A percentile compares a stretch with the other conserved stretches of the same genome.
phyloP scores from a whole-genome alignment of 495 filamentous ascomycete species.

The Lasiosphaeria hispida region DNA sequence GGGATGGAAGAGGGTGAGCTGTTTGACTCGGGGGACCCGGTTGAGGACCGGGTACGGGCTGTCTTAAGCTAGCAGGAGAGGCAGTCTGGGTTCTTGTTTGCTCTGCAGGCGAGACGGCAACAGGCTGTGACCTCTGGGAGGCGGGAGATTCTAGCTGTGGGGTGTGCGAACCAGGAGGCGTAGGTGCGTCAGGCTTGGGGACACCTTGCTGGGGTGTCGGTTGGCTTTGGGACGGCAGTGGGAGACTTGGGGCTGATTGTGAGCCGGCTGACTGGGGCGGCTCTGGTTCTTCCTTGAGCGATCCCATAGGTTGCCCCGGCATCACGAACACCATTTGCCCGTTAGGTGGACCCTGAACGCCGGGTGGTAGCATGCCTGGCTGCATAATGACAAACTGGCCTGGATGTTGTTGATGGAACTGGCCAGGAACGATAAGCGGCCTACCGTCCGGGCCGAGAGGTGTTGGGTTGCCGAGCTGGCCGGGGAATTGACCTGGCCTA shows the following conservation, averaged over 20 bases:
- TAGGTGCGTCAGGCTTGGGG: constrained; percentile 6
- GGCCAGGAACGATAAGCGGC: constrained; percentile 18
- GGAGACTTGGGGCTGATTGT: not conserved
- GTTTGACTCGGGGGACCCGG: constrained; percentile 2
- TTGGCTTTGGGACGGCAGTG: constrained; percentile 12
- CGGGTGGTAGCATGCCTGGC: not conserved
- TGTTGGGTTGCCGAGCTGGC: constrained; percentile 21
- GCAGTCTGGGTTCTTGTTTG: constrained; percentile 18
- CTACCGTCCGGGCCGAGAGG: constrained; percentile 29
- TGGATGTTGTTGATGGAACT: constrained; percentile 17
- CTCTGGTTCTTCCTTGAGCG: constrained; percentile 3
- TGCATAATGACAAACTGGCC: constrained; percentile 4
- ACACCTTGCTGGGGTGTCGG: constrained; percentile 14
- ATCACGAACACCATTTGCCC: not conserved
- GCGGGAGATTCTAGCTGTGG: constrained; percentile 22
- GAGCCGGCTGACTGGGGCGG: not conserved
- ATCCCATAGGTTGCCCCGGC: not conserved
- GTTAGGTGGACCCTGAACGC: not conserved
- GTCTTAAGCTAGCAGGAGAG: constrained; percentile 23
- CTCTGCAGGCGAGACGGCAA: constrained; percentile 16
- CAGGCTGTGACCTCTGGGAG: constrained; percentile 24
- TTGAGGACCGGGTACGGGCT: constrained; percentile 17
- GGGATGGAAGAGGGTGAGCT: not conserved
- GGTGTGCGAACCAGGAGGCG: constrained; percentile 13
- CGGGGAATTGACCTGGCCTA: constrained; percentile 18